Evolutionary conservation across 2,329 filamentous ascomycete genomes (phyloP), one percentile per base, ranked within the genome.

Genomic region (Cordyceps fumosorosea): DNA sequence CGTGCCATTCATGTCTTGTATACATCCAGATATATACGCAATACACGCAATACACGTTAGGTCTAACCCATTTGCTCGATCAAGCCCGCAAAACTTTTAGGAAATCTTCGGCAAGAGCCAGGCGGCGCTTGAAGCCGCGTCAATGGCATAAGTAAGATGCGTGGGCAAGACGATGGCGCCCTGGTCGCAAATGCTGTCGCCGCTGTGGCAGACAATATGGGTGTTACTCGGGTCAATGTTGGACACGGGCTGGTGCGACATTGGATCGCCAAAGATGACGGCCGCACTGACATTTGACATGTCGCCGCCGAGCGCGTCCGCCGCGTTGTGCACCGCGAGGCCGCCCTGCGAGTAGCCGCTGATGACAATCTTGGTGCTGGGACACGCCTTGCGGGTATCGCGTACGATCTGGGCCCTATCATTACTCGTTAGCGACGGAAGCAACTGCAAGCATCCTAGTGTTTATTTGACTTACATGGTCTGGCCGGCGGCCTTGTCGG

Each of bases 181-280:
- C 11, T 67, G 67, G 1, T 67, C 37, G 63, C 73, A 74, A 44
- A 74, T 69, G 54, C 71, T 64, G 62, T 72, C 71, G 7, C 67
- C 69, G 5, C 55, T 44, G 44, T 72, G 69, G 62, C 71, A 72
- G 37, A 70, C 57, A 22, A 68, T 63, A 12, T 65, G 63, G 24
- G 69, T 64, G 29, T 64, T 64, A 11, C 61, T 64, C 14, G 63
- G 11, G 22, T 67, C 67, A 47, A 70, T 64, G 20, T 67, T 70
- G 40, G 64, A 37, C 14, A 72, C 56, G 11, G 69, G 48, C 20
- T 60, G 50, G n/a, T 67, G 63, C 3, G 69, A 62, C 29, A 64
- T 63, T 2, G 68, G 72, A 55, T 73, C 72, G 20, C 72, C 72
- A 29, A 73, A 73, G 61, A 72, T 66, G 20, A 73, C 70, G n/a